Percentiles rank a stretch among this genome's conserved stretches.
These are phyloP conservation scores for Blastocystis sp. DNA, from an alignment of 352 stramenopile genomes.

Conservation along the genomic window DNA sequence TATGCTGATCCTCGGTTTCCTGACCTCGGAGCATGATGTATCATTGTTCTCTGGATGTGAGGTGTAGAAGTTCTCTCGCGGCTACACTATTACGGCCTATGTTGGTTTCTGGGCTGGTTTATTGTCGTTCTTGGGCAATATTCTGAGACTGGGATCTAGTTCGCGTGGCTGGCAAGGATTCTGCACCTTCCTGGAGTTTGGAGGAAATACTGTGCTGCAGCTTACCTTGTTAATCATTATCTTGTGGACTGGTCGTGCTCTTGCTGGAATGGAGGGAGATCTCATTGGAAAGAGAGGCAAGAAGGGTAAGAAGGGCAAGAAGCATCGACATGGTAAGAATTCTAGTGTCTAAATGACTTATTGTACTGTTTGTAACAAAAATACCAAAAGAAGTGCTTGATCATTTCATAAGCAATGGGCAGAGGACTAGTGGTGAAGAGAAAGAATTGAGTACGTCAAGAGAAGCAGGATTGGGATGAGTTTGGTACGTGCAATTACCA, in stretches of 20 bases:
- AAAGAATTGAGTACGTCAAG: background rate
- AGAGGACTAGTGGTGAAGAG: background rate
- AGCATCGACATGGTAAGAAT: background rate
- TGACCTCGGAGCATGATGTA: conserved; percentile 44
- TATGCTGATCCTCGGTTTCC: conserved; percentile 24
- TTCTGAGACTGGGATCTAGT: background rate
- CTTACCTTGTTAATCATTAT: background rate
- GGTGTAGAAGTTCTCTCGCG: conserved; percentile 7
- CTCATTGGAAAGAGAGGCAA: conserved; percentile 32
- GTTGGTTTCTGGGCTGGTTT: background rate
- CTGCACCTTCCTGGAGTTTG: background rate
- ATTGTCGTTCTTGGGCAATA: background rate
- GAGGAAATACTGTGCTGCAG: background rate
- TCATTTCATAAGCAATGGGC: conserved; percentile 9
- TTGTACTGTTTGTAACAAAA: background rate
- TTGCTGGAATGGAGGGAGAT: conserved; percentile 21
- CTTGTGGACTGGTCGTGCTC: conserved; percentile 20
- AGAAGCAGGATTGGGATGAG: conserved; percentile 13
- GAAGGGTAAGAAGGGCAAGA: conserved; percentile 47
- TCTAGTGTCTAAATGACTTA: background rate
- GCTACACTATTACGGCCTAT: conserved; percentile 11
- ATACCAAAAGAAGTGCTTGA: conserved; percentile 18
- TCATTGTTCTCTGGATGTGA: background rate
- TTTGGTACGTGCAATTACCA: conserved; percentile 9
- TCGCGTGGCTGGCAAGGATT: background rate